A percentile compares a stretch with the other conserved stretches of the same genome.
phyloP scores from a whole-genome alignment of 371 early-diverging fungal genomes.

The Lichtheimia corymbifera region DNA sequence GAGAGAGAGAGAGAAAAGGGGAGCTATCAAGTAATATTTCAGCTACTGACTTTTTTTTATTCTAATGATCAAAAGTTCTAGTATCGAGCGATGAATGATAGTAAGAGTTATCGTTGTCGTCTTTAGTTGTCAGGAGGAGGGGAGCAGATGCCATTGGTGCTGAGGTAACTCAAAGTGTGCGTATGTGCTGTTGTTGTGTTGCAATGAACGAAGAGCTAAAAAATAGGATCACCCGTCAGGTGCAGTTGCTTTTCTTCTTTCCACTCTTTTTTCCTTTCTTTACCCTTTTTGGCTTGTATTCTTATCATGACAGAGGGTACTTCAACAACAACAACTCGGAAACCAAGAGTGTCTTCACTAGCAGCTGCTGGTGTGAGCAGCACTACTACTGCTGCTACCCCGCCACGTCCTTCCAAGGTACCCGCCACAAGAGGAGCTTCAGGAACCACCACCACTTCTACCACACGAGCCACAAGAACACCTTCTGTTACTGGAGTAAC shows the following conservation, averaged over 20 bases:
- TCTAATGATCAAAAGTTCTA: no score
- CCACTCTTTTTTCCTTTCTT: constrained; percentile 1
- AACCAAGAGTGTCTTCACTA: constrained; percentile 23
- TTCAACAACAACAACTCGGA: constrained; percentile 9
- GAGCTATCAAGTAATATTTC: neutral
- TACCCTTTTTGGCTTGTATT: neutral
- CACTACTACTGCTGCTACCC: constrained; percentile 12
- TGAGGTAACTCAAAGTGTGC: no score
- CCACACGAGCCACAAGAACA: constrained; percentile 5
- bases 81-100: neutral
- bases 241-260: constrained; percentile 1
- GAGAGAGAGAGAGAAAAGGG: constrained; percentile 2
- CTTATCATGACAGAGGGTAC: constrained; percentile 21
- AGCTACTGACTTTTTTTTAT: no score
- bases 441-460: constrained; percentile 6
- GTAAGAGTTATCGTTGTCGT: neutral
- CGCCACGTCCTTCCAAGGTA: constrained; percentile 14
- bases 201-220: no score
- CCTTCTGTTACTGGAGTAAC: neutral
- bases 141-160: no score
- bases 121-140: neutral
- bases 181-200: no score
- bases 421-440: constrained; percentile 7
- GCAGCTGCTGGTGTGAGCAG: constrained; percentile 21
- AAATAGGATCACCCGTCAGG: no score